Percentiles rank a stretch among this genome's conserved stretches.
Evolutionary conservation across 805 yeast genomes (phyloP).

Genomic region (Zygosaccharomyces bailii): DNA sequence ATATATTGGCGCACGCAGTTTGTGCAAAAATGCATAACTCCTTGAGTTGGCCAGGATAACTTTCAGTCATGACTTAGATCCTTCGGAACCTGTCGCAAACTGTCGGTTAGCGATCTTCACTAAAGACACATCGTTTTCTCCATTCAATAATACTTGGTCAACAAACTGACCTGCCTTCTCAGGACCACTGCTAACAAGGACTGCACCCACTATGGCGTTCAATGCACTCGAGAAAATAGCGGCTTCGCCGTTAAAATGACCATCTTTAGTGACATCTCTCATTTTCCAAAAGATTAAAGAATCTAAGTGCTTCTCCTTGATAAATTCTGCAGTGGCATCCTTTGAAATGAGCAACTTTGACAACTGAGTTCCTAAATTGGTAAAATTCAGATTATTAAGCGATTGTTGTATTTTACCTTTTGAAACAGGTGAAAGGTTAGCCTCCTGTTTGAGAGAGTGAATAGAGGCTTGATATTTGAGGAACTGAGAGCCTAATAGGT

Average conservation of each 20-base stretch:
- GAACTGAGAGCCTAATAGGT: conserved; percentile 66
- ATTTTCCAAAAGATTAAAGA: conserved; percentile 64
- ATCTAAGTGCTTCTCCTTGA: conserved; percentile 47
- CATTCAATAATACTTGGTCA: conserved; percentile 45
- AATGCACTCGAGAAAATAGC: conserved; percentile 52
- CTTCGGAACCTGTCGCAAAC: neutral
- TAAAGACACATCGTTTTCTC: conserved; percentile 20
- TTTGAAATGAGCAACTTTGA: conserved; percentile 53
- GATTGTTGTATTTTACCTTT: conserved; percentile 28
- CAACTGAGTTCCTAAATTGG: conserved; percentile 54
- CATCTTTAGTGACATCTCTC: conserved; percentile 45
- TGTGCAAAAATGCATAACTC: no score
- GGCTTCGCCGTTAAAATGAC: conserved; percentile 53
- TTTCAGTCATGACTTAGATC: no score
- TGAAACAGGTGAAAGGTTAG: conserved; percentile 11
- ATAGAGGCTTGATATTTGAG: conserved; percentile 43
- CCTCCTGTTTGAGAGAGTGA: conserved; percentile 30
- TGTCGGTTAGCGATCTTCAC: conserved; percentile 19
- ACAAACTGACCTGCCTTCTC: conserved; percentile 56
- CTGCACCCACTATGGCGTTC: conserved; percentile 66
- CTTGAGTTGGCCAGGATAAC: no score
- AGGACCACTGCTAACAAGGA: conserved; percentile 60
- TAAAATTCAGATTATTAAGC: conserved; percentile 51
- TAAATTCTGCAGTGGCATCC: conserved; percentile 48
- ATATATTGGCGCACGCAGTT: no score